These are phyloP conservation scores for Acanthamoeba sp. DNA, from an alignment of 208 protist genomes.

Conservation along the genomic window DNA sequence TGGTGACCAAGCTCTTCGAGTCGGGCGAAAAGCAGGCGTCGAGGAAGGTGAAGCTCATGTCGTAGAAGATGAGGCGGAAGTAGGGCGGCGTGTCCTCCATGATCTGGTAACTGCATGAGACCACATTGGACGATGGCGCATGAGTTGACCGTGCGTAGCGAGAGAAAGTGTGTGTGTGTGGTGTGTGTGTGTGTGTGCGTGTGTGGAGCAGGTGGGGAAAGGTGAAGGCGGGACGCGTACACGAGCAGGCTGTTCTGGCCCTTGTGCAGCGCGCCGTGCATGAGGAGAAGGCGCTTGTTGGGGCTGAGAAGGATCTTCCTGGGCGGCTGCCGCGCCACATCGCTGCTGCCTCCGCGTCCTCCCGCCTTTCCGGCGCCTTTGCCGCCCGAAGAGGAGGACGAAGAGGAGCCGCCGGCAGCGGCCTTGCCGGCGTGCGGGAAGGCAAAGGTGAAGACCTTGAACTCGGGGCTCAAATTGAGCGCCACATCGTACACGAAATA, in stretches of 20 bases:
- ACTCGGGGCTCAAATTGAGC: conserved; percentile 63
- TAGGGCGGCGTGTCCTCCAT: conserved; percentile 54
- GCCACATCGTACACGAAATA: conserved; percentile 70
- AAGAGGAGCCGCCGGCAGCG: not conserved
- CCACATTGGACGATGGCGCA: not conserved
- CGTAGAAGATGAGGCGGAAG: conserved; percentile 74
- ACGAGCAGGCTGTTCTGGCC: conserved; percentile 67
- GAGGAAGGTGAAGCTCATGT: conserved; percentile 72
- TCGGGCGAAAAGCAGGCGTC: conserved; percentile 78
- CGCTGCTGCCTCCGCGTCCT: not conserved
- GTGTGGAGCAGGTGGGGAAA: not conserved
- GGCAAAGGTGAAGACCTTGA: conserved; percentile 58
- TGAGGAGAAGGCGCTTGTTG: conserved; percentile 63
- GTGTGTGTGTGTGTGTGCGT: not conserved
- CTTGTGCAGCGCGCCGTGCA: conserved; percentile 65
- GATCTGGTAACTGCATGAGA: conserved; percentile 55
- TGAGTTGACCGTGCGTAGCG: not conserved
- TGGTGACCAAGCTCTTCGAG: conserved; percentile 70
- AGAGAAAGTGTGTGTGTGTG: not conserved
- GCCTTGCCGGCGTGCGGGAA: not conserved
- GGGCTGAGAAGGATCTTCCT: conserved; percentile 70
- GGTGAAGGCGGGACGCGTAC: not conserved
- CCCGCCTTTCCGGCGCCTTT: not conserved
- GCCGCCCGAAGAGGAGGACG: not conserved
- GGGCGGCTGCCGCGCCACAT: not conserved